Evolutionary conservation across 768 basidiomycete species (phyloP), one percentile per base, ranked within the genome.

Genomic region (Lyophyllum shimeji): DNA sequence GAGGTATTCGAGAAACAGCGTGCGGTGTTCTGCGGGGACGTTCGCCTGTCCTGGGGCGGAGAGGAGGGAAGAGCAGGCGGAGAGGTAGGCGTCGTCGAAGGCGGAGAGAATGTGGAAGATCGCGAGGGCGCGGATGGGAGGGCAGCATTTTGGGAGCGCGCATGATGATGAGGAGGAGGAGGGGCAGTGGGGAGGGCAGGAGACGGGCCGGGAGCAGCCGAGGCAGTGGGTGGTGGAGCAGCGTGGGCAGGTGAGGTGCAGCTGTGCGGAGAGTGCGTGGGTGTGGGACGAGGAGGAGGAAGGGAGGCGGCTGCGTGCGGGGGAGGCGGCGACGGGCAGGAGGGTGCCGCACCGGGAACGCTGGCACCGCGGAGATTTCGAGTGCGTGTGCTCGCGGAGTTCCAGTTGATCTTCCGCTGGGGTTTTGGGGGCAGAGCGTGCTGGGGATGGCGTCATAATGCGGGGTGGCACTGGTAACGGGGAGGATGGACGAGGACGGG

Each of bases 91-190:
- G 29, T 48, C 47, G 31, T 63, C 61, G 53, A 63, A 63, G 27
- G 24, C 21, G 9, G 45, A 24, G 21, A 63, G 53, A 18, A 60
- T 50, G 9, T 55, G 37, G 42, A 58, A 63, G 27, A 63, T 34
- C 1, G 56, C 58, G 31, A 63, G 50, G 13, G 61, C 58, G 17
- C 61, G 55, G 1, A 55, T 56, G 9, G 46, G 47, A 34, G 55
- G 50, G 33, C 61, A 63, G 50, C 61, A 63, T 20, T 52, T 42
- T 8, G 6, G 40, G 46, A 57, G 58, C 12, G 24, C 33, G 27
- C 56, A 57, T 7, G n/a, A n/a, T n/a, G n/a, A n/a, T n/a, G n/a
- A 29, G 29, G 29, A 29, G 29, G 29, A 29, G 29, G 29, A 5
- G 29, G 29, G 29, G 29, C 39, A 23, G 13, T 40, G 23, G n/a